These are phyloP conservation scores for Podospora appendiculata DNA, from an alignment of 495 filamentous ascomycete genomes.

Conservation along the genomic window DNA sequence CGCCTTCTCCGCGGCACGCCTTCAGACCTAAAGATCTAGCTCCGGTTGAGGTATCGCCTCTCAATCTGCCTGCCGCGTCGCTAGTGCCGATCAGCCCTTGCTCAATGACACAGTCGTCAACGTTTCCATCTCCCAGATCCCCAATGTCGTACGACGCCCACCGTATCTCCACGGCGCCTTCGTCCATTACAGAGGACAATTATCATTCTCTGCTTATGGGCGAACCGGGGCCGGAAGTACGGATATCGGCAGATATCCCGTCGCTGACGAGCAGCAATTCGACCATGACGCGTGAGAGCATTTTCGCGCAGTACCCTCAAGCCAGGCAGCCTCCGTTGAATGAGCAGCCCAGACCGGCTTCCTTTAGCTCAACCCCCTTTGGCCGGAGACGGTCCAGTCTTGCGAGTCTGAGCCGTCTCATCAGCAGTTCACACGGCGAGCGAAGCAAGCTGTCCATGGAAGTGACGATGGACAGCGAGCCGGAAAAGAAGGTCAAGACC, in stretches of 20 bases:
- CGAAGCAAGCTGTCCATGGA: conserved; percentile 77
- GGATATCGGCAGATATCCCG: conserved; percentile 76
- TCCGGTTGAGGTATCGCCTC: conserved; percentile 41
- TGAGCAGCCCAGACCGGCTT: conserved; percentile 58
- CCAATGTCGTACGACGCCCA: conserved; percentile 61
- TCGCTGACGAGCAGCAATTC: conserved; percentile 83
- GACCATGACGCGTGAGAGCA: conserved; percentile 65
- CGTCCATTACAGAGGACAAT: conserved; percentile 62
- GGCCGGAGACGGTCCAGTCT: conserved; percentile 76
- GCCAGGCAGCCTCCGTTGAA: conserved; percentile 20
- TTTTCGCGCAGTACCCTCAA: conserved; percentile 25
- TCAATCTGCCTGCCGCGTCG: conserved; percentile 34
- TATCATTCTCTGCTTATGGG: conserved; percentile 53
- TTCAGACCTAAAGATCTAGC: conserved; percentile 48
- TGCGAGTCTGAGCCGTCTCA: conserved; percentile 75
- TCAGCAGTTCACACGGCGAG: conserved; percentile 70
- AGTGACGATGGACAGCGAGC: conserved; percentile 41
- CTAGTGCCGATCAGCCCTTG: conserved; percentile 45
- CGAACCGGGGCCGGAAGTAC: conserved; percentile 55
- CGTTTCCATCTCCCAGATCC: conserved; percentile 49
- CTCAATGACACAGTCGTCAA: conserved; percentile 44
- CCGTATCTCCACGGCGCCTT: conserved; percentile 62
- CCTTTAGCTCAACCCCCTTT: conserved; percentile 57
- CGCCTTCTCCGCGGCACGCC: conserved; percentile 47
- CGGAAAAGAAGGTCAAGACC: conserved; percentile 55